A percentile compares a stretch with the other conserved stretches of the same genome.
phyloP scores from a whole-genome alignment of 495 filamentous ascomycete genomes.

The Aspergillus leporis region DNA sequence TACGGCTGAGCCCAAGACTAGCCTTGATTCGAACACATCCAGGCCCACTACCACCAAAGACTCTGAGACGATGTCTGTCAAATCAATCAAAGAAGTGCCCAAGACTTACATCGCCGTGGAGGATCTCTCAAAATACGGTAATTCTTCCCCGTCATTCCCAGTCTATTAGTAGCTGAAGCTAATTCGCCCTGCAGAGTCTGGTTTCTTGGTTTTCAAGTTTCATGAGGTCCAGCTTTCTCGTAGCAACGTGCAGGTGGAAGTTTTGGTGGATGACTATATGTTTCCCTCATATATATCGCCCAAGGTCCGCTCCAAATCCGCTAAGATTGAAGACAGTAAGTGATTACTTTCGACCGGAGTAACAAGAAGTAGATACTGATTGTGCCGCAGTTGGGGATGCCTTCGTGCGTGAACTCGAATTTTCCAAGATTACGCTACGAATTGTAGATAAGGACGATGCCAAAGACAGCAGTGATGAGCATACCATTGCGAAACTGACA shows the following conservation, averaged over 20 bases:
- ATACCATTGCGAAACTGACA: slow-evolving; percentile 76
- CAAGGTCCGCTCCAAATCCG: slow-evolving; percentile 62
- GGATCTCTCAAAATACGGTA: slow-evolving; percentile 77
- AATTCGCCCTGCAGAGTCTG: slow-evolving; percentile 63
- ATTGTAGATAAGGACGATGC: slow-evolving; percentile 72
- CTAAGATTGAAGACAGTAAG: slow-evolving; percentile 77
- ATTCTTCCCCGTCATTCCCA: slow-evolving; percentile 9
- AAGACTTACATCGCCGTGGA: slow-evolving; percentile 78
- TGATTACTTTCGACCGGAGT: slow-evolving; percentile 9
- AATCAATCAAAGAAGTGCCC: slow-evolving; percentile 56
- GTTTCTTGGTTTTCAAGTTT: slow-evolving; percentile 91
- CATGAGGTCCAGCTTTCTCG: slow-evolving; percentile 82
- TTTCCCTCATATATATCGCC: slow-evolving; percentile 86
- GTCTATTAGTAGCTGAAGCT: slow-evolving; percentile 4
- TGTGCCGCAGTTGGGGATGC: slow-evolving; percentile 71
- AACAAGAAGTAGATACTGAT: slow-evolving; percentile 12
- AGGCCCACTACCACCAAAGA: slow-evolving; percentile 29
- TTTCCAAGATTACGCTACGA: slow-evolving; percentile 88
- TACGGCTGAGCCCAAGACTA: slow-evolving; percentile 27
- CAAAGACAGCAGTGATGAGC: slow-evolving; percentile 69
- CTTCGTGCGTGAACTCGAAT: slow-evolving; percentile 93
- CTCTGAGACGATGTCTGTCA: slow-evolving; percentile 40
- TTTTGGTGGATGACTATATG: slow-evolving; percentile 90
- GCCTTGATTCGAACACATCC: slow-evolving; percentile 37
- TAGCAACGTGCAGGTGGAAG: slow-evolving; percentile 76